A percentile compares a stretch with the other conserved stretches of the same genome.
These are phyloP conservation scores for Chaetomiaceae sp. DNA, from an alignment of 2,329 filamentous ascomycete genomes.

Conservation along the genomic window DNA sequence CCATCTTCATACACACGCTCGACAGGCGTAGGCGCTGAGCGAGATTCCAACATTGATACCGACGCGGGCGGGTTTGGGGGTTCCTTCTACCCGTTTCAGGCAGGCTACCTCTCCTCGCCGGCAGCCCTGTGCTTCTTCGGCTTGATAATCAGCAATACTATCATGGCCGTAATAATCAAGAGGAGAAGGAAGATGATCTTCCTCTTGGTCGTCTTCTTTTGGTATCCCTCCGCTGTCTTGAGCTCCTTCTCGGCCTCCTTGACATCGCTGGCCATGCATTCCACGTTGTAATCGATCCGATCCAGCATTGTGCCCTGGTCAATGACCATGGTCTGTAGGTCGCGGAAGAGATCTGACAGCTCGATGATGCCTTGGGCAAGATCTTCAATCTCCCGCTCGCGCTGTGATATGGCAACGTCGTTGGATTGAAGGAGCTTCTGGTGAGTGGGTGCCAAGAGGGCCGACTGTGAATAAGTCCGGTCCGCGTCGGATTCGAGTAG, in stretches of 20 bases:
- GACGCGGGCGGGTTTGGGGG: no score
- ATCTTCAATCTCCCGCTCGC: conserved; percentile 94
- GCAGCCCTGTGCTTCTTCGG: conserved; percentile 49
- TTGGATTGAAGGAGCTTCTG: conserved; percentile 66
- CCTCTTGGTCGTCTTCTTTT: conserved; percentile 80
- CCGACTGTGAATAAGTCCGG: conserved; percentile 83
- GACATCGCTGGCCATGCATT: conserved; percentile 89
- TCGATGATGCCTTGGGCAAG: conserved; percentile 98
- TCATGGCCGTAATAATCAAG: conserved; percentile 76
- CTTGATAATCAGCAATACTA: conserved; percentile 79
- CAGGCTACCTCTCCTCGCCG: conserved; percentile 1
- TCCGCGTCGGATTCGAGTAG: conserved; percentile 92
- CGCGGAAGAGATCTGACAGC: conserved; percentile 91
- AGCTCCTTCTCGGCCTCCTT: conserved; percentile 92
- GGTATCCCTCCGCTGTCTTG: conserved; percentile 81
- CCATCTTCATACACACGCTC: not conserved
- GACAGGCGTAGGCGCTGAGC: no score
- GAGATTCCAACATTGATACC: no score
- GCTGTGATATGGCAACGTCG: conserved; percentile 80
- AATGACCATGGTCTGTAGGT: conserved; percentile 92
- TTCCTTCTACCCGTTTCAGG: no score
- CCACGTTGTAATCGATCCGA: conserved; percentile 96
- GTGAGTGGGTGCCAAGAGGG: conserved; percentile 72
- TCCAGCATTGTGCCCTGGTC: conserved; percentile 88
- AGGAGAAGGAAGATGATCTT: conserved; percentile 89